Conservation (phyloP, 2,329 filamentous ascomycete species). For the Arthrobotrys iridis region DNA sequence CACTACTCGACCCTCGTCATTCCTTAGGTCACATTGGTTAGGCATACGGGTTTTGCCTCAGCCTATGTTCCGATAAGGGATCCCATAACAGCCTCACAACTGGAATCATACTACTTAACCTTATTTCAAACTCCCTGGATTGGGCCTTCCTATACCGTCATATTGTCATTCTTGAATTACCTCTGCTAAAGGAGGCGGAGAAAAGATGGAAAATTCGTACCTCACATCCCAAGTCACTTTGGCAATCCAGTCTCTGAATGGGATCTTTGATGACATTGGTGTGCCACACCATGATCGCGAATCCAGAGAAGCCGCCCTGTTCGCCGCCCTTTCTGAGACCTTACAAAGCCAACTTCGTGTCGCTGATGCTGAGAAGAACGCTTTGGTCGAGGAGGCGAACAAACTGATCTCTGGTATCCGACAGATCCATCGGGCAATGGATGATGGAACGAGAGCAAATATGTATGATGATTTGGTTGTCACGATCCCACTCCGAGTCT, state of each 20-base stretch:
- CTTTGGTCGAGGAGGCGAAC: slow-evolving; percentile 88
- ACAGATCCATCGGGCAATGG: slow-evolving; percentile 70
- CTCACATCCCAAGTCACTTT: slow-evolving; percentile 51
- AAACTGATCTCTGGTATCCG: slow-evolving; percentile 84
- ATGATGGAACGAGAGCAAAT: slow-evolving; percentile 46
- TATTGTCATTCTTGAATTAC: slow-evolving; percentile 20
- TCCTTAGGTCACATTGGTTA: slow-evolving; percentile 36
- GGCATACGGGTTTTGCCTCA: slow-evolving; percentile 11
- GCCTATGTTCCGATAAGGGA: background rate
- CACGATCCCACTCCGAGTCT: slow-evolving; percentile 83
- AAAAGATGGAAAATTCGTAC: slow-evolving; percentile 50
- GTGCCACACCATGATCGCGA: slow-evolving; percentile 94
- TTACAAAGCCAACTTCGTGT: slow-evolving; percentile 87
- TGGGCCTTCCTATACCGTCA: background rate
- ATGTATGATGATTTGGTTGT: slow-evolving; percentile 70
- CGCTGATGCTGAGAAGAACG: slow-evolving; percentile 88
- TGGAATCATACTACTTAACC: background rate
- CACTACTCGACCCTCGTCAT: slow-evolving; percentile 10
- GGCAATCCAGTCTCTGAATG: slow-evolving; percentile 70
- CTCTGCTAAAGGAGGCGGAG: slow-evolving; percentile 22
- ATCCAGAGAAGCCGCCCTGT: slow-evolving; percentile 87
- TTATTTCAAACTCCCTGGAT: background rate
- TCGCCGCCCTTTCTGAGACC: slow-evolving; percentile 88
- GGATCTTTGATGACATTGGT: slow-evolving; percentile 96
- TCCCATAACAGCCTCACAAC: background rate